Percentiles rank a stretch among this genome's conserved stretches.
Evolutionary conservation across 345 rosid species (phyloP).

Genomic region (Combretum micranthum): DNA sequence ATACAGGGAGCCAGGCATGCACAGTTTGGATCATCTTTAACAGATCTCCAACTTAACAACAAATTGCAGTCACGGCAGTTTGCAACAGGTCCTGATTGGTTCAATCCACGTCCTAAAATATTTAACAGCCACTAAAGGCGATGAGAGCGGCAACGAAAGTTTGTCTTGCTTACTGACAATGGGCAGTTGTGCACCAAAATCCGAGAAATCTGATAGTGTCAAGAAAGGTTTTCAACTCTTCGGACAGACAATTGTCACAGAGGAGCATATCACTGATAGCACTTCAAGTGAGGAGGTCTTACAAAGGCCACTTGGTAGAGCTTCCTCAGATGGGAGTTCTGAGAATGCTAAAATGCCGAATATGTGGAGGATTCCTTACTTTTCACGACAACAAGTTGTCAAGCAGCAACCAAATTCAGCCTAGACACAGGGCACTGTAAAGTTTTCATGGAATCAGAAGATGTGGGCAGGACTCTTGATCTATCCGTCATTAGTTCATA

Average conservation of each 20-base stretch:
- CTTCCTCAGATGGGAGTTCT: conserved; percentile 16
- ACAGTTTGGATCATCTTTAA: conserved; percentile 65
- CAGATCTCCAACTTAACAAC: conserved; percentile 59
- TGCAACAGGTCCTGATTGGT: conserved; percentile 43
- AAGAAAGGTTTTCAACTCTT: conserved; percentile 72
- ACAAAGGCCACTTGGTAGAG: conserved; percentile 22
- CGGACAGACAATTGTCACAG: conserved; percentile 77
- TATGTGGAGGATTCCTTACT: conserved; percentile 22
- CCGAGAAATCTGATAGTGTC: conserved; percentile 33
- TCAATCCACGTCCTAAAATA: conserved; percentile 33
- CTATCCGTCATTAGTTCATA: conserved; percentile 68
- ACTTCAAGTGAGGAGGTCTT: conserved; percentile 34
- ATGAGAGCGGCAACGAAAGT: conserved; percentile 29
- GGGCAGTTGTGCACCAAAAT: conserved; percentile 44
- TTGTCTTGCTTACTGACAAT: conserved; percentile 73
- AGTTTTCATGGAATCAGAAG: conserved; percentile 89
- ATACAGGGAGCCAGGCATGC: conserved; percentile 99
- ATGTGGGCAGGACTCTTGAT: conserved; percentile 79
- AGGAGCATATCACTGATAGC: conserved; percentile 49
- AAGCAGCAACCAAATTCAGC: conserved; percentile 20
- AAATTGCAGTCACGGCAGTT: conserved; percentile 51
- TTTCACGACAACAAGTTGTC: conserved; percentile 35
- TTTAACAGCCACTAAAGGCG: conserved; percentile 29
- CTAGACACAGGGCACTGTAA: conserved; percentile 77
- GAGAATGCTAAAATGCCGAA: conserved; percentile 15